phyloP scores from a whole-genome alignment of 163 green algal species.

The Chlamydomonas reinhardtii region DNA sequence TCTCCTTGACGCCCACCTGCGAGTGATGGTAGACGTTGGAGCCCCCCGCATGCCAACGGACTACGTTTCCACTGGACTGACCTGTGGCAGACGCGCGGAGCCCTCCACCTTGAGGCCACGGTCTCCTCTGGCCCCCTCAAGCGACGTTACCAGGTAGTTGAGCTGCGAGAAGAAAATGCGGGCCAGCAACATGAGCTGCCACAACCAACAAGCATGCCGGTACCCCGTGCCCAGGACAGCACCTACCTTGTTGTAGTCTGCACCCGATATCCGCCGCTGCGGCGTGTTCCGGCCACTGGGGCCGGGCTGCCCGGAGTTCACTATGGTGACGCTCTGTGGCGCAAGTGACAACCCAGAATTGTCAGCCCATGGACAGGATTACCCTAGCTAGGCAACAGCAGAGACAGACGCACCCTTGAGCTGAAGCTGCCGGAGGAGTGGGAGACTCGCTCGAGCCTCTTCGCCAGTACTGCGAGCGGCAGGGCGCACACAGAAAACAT shows the following conservation, averaged over 20 bases:
- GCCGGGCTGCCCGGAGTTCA: conserved; percentile 3
- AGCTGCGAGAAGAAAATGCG: conserved; percentile 7
- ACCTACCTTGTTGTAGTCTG: conserved; percentile 31
- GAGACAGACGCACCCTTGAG: conserved; percentile 1
- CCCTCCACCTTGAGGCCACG: conserved; percentile 44
- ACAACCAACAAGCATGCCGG: too few species aligned
- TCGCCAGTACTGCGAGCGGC: conserved; percentile 24
- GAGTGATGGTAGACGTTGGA: background rate
- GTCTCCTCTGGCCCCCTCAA: conserved; percentile 38
- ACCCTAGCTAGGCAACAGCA: background rate
- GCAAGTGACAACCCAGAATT: background rate
- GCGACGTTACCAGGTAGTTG: conserved; percentile 45
- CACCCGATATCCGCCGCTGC: conserved; percentile 2
- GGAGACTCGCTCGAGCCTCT: conserved; percentile 39
- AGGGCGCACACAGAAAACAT: too few species aligned
- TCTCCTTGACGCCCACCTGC: conserved; percentile 11
- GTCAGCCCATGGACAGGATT: background rate
- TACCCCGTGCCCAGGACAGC: too few species aligned
- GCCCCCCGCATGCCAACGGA: background rate
- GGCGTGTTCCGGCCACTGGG: conserved; percentile 14
- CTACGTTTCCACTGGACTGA: background rate
- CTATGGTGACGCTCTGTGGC: conserved; percentile 31
- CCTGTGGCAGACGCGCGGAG: conserved; percentile 34
- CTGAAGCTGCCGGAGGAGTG: conserved; percentile 49
- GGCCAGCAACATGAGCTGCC: background rate